These are phyloP conservation scores for Elsinoe necatrix DNA, from an alignment of 2,329 filamentous ascomycete genomes.

Conservation along the genomic window DNA sequence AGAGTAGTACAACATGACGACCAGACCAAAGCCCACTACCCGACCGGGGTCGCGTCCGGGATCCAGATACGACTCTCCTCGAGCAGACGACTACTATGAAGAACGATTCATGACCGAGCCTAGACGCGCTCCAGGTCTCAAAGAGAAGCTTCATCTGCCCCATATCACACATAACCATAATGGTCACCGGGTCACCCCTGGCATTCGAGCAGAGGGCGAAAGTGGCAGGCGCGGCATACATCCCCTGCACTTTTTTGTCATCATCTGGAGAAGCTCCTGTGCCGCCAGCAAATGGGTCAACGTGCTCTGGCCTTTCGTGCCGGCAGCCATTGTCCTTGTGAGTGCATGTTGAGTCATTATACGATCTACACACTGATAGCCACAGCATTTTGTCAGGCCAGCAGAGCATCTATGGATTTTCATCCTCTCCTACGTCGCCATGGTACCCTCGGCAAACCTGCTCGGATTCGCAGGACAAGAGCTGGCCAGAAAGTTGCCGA, in stretches of 20 bases:
- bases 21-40: slow-evolving; percentile 4
- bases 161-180: slow-evolving; percentile 33
- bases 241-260: slow-evolving; percentile 35
- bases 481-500: slow-evolving; percentile 64
- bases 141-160: slow-evolving; percentile 8
- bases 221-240: slow-evolving; percentile 40
- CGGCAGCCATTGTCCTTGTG: slow-evolving; percentile 36
- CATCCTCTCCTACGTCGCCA: slow-evolving; percentile 42
- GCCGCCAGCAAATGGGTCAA: slow-evolving; percentile 41
- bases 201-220: slow-evolving; percentile 40
- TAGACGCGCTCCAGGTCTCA: neutral
- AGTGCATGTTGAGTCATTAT: slow-evolving; percentile 37
- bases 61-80: slow-evolving; percentile 8
- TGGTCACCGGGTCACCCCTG: slow-evolving; percentile 35
- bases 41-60: slow-evolving; percentile 1
- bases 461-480: slow-evolving; percentile 59
- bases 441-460: slow-evolving; percentile 43
- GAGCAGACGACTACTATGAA: slow-evolving; percentile 6
- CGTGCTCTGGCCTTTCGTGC: slow-evolving; percentile 43
- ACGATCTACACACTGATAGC: neutral
- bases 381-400: slow-evolving; percentile 35
- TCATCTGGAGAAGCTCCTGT: slow-evolving; percentile 39
- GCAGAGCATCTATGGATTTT: slow-evolving; percentile 39
- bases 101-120: slow-evolving; percentile 10
- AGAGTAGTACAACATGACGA: slow-evolving; percentile 5